These are phyloP conservation scores for Kitagawia praeruptora DNA, from an alignment of 129 eudicot genomes.

Conservation along the genomic window DNA sequence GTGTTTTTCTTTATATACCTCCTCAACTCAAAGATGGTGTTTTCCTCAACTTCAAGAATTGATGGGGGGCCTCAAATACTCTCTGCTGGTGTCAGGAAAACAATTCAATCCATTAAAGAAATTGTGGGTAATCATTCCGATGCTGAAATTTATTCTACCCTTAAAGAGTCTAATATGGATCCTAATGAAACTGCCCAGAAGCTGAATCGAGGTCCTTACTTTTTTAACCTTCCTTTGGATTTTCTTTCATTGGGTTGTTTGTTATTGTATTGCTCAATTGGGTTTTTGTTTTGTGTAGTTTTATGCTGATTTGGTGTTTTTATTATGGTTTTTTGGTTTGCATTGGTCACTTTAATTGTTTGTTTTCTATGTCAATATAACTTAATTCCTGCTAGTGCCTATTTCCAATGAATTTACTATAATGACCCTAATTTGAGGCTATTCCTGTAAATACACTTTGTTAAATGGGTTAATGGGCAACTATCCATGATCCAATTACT, in stretches of 20 bases:
- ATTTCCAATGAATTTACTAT: too few species aligned
- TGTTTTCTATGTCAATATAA: not conserved
- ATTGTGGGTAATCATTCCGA: slow-evolving; percentile 86
- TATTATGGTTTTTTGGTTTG: not conserved
- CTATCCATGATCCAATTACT: too few species aligned
- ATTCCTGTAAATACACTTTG: too few species aligned
- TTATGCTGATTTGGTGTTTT: not conserved
- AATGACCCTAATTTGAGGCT: too few species aligned
- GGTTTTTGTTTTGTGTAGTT: not conserved
- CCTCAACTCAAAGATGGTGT: slow-evolving; percentile 44
- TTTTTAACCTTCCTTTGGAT: not conserved
- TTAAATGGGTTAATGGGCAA: too few species aligned
- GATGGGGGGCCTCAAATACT: slow-evolving; percentile 59
- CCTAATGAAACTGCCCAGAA: slow-evolving; percentile 89
- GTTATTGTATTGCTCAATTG: not conserved
- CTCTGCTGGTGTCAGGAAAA: slow-evolving; percentile 58
- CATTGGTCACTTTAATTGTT: not conserved
- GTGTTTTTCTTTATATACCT: slow-evolving; percentile 10
- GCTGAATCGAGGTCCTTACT: slow-evolving; percentile 63
- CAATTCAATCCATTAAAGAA: slow-evolving; percentile 74
- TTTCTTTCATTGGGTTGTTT: not conserved
- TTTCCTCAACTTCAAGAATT: slow-evolving; percentile 29
- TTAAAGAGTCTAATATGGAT: slow-evolving; percentile 80
- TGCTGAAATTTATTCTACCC: slow-evolving; percentile 70
- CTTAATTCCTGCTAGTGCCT: too few species aligned